phyloP scores from a whole-genome alignment of 2,329 filamentous ascomycete species.

The Fusarium humuli region DNA sequence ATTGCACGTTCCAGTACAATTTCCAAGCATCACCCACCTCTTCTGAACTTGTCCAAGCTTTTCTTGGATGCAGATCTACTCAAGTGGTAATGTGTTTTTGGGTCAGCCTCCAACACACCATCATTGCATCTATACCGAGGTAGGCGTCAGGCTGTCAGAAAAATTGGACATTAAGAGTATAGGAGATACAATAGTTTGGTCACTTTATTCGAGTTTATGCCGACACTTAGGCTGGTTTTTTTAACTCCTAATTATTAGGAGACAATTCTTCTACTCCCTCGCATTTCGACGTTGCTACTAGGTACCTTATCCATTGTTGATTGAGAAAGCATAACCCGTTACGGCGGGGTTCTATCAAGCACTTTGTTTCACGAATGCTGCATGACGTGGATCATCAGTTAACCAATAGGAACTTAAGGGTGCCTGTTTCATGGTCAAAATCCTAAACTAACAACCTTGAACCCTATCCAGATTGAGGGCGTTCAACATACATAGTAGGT shows the following conservation, averaged over 20 bases:
- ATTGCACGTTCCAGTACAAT: conserved; percentile 16
- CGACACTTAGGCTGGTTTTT: not conserved
- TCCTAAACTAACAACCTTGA: conserved; percentile 11
- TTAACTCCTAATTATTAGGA: not conserved
- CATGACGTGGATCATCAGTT: conserved; percentile 22
- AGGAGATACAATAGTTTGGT: not conserved
- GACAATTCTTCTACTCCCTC: not conserved
- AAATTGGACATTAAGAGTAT: not conserved
- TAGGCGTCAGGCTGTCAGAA: not conserved
- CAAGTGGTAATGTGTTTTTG: not conserved
- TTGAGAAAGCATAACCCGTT: not conserved
- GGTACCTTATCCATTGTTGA: not conserved
- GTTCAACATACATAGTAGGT: not conserved
- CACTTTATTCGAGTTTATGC: not conserved
- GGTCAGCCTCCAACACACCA: not conserved
- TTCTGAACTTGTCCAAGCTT: not conserved
- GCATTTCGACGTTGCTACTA: not conserved
- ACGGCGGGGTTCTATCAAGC: not conserved
- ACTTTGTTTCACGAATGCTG: conserved; percentile 40
- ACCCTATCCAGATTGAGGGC: not conserved
- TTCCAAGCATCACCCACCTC: not conserved
- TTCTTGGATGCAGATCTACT: not conserved
- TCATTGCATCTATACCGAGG: not conserved
- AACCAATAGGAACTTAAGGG: conserved; percentile 33
- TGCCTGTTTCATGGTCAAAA: conserved; percentile 34